These are phyloP conservation scores for Pilasporangium apinafurcum DNA, from an alignment of 352 stramenopile species.

Conservation along the genomic window DNA sequence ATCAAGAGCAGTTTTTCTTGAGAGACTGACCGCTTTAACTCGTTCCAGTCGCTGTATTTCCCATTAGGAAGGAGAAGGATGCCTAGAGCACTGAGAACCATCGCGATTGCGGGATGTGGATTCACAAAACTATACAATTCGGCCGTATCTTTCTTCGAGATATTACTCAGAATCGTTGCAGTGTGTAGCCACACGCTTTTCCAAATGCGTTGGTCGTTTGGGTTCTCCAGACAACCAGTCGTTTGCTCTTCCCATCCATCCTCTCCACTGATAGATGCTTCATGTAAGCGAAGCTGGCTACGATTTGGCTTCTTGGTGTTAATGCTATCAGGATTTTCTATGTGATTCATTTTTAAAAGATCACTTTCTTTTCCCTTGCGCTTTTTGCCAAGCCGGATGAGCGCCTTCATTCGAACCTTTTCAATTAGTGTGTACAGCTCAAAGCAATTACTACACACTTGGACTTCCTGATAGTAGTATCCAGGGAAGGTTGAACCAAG, in stretches of 20 bases:
- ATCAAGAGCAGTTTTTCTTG: conserved; percentile 59
- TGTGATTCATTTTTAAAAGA: too few species aligned
- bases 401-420: conserved; percentile 59
- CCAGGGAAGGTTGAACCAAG: conserved; percentile 70
- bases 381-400: conserved; percentile 26
- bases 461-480: conserved; percentile 80
- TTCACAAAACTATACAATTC: conserved; percentile 80
- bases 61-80: conserved; percentile 52
- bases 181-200: conserved; percentile 30
- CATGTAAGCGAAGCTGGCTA: too few species aligned
- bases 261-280: too few species aligned
- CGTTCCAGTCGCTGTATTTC: conserved; percentile 21
- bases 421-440: conserved; percentile 76
- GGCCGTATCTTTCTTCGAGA: conserved; percentile 63
- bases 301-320: neutral
- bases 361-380: conserved; percentile 4
- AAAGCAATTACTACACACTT: conserved; percentile 76
- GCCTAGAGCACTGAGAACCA: conserved; percentile 62
- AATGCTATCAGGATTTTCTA: neutral
- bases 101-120: conserved; percentile 66
- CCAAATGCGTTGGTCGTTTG: conserved; percentile 27
- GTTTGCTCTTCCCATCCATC: neutral
- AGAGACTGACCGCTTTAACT: conserved; percentile 49
- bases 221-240: too few species aligned
- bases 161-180: conserved; percentile 9